Evolutionary conservation across 2,329 filamentous ascomycete genomes (phyloP).

Genomic region (Aspergillus floridensis): DNA sequence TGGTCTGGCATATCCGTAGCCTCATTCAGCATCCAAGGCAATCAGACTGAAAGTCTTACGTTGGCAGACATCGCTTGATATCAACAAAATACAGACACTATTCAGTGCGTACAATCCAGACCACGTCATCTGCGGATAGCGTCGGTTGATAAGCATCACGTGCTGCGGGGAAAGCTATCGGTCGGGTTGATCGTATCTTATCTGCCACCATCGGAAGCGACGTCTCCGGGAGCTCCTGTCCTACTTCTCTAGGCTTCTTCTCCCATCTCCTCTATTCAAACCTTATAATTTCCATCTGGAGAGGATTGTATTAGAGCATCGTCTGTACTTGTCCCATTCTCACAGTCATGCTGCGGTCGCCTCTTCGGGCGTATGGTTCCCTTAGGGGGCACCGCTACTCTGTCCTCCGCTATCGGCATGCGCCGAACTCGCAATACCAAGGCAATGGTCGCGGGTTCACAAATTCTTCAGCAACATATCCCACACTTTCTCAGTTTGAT

Average conservation of each 20-base stretch:
- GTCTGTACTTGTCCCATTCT: background rate
- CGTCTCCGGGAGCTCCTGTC: conserved; percentile 1
- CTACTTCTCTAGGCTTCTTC: background rate
- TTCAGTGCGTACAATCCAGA: background rate
- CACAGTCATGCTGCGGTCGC: conserved; percentile 34
- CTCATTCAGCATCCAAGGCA: no score
- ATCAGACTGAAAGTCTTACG: no score
- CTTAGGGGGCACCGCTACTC: conserved; percentile 18
- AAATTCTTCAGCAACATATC: conserved; percentile 32
- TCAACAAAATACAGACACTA: no score
- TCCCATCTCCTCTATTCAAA: background rate
- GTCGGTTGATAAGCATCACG: conserved; percentile 21
- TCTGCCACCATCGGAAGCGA: conserved; percentile 11
- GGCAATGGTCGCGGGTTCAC: conserved; percentile 22
- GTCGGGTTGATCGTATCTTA: conserved; percentile 17
- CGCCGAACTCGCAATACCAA: conserved; percentile 9
- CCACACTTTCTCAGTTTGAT: conserved; percentile 52
- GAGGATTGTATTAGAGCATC: background rate
- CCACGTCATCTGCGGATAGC: conserved; percentile 13
- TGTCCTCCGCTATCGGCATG: conserved; percentile 24
- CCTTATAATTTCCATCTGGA: background rate
- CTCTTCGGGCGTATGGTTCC: conserved; percentile 26
- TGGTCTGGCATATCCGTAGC: background rate
- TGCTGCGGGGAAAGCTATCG: conserved; percentile 26
- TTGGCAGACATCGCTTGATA: no score